phyloP scores from a whole-genome alignment of 176 grass and related monocot species.

The Coix lacrymajobi region DNA sequence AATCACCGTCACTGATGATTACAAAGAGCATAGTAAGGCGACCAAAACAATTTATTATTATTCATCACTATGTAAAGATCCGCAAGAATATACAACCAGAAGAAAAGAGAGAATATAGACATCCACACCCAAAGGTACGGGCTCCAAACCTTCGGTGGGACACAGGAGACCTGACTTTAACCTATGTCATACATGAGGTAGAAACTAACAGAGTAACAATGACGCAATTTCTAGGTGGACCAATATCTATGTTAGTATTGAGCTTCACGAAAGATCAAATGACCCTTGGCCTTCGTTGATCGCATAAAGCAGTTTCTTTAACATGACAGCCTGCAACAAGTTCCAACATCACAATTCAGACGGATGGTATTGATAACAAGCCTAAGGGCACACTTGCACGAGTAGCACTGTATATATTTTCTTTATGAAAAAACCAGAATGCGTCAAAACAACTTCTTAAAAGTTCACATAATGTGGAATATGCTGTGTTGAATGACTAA shows the following conservation, averaged over 20 bases:
- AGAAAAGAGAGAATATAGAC: not conserved
- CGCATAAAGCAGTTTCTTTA: conserved; percentile 83
- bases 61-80: conserved; percentile 27
- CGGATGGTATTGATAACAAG: not conserved
- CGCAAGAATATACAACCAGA: conserved; percentile 23
- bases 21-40: not conserved
- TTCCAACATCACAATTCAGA: conserved; percentile 10
- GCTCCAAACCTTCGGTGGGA: conserved; percentile 15
- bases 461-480: not conserved
- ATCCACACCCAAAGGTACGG: not conserved
- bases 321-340: conserved; percentile 68
- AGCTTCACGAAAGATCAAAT: conserved; percentile 86
- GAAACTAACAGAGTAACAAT: conserved; percentile 14
- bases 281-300: conserved; percentile 91
- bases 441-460: not conserved
- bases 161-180: not conserved
- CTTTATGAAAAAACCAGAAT: not conserved
- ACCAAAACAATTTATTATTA: conserved; percentile 1
- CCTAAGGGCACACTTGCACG: not conserved
- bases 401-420: not conserved
- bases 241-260: conserved; percentile 38
- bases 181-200: conserved; percentile 29
- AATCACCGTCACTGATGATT: not conserved
- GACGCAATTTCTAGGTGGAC: not conserved
- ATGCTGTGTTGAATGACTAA: not conserved